These are phyloP conservation scores for Laguncularia racemosa DNA, from an alignment of 345 rosid genomes.

Conservation along the genomic window DNA sequence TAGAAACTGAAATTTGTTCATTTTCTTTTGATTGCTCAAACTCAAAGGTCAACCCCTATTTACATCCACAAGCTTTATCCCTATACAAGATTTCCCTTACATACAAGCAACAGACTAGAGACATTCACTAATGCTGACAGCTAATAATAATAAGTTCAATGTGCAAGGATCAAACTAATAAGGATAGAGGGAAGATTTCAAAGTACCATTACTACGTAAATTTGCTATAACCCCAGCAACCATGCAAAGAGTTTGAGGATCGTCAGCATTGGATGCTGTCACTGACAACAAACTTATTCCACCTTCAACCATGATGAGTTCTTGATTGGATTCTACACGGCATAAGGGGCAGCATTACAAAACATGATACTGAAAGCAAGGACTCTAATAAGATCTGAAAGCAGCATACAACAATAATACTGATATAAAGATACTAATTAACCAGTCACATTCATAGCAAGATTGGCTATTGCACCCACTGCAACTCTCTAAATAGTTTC, in stretches of 20 bases:
- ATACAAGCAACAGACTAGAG: too few relatives aligned
- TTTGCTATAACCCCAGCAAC: conserved; percentile 98
- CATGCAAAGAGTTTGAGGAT: conserved; percentile 95
- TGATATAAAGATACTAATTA: conserved; percentile 4
- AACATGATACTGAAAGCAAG: background rate
- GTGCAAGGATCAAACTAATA: conserved; percentile 4
- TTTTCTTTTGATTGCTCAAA: too few relatives aligned
- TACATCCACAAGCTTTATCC: too few relatives aligned
- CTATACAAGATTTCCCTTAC: too few relatives aligned
- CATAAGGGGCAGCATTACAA: conserved; percentile 8
- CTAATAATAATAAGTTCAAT: too few relatives aligned
- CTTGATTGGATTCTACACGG: conserved; percentile 85
- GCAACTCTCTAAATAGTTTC: conserved; percentile 94
- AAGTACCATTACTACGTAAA: conserved; percentile 90
- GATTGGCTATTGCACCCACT: conserved; percentile 98
- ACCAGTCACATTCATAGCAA: too few relatives aligned
- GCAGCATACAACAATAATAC: background rate
- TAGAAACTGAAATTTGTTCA: too few relatives aligned
- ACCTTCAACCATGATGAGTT: conserved; percentile 90
- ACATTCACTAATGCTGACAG: too few relatives aligned
- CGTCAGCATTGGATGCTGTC: conserved; percentile 88
- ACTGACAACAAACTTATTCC: conserved; percentile 74
- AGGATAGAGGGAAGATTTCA: background rate
- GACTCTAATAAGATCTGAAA: background rate
- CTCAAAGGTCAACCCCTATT: too few relatives aligned